Evolutionary conservation across 2,329 filamentous ascomycete species (phyloP).

Genomic region (Sphaerulina vaccinii): DNA sequence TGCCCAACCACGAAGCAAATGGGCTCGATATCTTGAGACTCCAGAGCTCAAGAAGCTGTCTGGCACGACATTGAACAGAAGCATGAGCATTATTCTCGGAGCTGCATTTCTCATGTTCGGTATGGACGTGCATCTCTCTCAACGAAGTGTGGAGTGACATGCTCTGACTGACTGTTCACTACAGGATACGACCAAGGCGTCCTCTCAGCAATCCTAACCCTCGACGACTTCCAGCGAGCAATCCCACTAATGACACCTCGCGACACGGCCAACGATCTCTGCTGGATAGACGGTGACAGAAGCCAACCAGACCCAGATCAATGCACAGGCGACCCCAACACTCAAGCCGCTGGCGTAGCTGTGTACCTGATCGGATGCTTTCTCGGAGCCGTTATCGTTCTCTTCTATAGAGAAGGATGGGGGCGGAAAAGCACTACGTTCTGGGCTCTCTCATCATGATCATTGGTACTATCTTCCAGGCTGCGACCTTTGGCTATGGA

Average conservation of each 20-base stretch:
- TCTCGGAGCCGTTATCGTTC: conserved; percentile 41
- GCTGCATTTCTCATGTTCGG: conserved; percentile 12
- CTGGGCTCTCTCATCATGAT: conserved; percentile 44
- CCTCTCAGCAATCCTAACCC: conserved; percentile 36
- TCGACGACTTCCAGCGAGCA: conserved; percentile 8
- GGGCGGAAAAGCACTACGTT: conserved; percentile 46
- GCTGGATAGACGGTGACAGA: conserved; percentile 11
- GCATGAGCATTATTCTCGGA: conserved; percentile 2
- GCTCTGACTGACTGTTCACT: no score
- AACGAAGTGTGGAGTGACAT: no score
- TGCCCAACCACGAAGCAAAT: not conserved
- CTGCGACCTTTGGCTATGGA: conserved; percentile 39
- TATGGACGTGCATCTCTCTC: no score
- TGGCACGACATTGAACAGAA: not conserved
- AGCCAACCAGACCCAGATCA: not conserved
- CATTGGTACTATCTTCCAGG: conserved; percentile 43
- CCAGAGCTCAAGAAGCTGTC: not conserved
- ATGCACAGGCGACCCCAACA: conserved; percentile 5
- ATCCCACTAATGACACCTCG: conserved; percentile 14
- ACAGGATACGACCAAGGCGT: conserved; percentile 36
- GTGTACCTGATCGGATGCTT: conserved; percentile 54
- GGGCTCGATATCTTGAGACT: not conserved
- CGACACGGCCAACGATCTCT: conserved; percentile 7
- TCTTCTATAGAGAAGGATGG: conserved; percentile 41
- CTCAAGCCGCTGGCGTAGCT: conserved; percentile 45